Evolutionary conservation across 306 rosid genomes (phyloP).

Genomic region (Bauhinia variegata): DNA sequence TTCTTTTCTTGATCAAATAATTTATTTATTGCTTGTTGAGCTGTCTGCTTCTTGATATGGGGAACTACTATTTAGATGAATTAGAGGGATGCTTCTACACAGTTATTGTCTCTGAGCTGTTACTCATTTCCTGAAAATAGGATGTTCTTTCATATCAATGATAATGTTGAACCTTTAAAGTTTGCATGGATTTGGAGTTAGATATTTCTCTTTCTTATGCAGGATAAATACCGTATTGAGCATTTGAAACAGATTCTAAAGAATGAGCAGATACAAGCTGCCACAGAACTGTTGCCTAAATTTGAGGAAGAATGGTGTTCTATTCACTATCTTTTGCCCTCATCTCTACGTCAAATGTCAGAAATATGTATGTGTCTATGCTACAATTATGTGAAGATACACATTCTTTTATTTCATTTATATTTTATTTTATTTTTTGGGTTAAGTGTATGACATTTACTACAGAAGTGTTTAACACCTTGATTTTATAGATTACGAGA

Average conservation of each 20-base stretch:
- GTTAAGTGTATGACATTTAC: neutral
- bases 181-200: conserved; percentile 21
- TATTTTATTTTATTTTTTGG: neutral
- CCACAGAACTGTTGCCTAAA: conserved; percentile 37
- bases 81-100: conserved; percentile 17
- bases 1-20: conserved; percentile 10
- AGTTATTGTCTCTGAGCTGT: conserved; percentile 20
- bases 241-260: conserved; percentile 58
- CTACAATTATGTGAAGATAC: conserved; percentile 25
- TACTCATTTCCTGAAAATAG: conserved; percentile 4
- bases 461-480: neutral
- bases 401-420: neutral
- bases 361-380: conserved; percentile 67
- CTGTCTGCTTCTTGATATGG: conserved; percentile 2
- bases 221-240: conserved; percentile 67
- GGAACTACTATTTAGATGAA: conserved; percentile 2
- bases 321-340: conserved; percentile 66
- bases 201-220: conserved; percentile 33
- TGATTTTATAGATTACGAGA: conserved; percentile 64
- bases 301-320: conserved; percentile 82
- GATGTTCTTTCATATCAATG: conserved; percentile 6
- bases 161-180: neutral
- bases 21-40: conserved; percentile 7
- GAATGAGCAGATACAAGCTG: conserved; percentile 46
- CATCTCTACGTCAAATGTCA: conserved; percentile 68